phyloP scores from a whole-genome alignment of 2,329 filamentous ascomycete species.

The Cercospora janseana region DNA sequence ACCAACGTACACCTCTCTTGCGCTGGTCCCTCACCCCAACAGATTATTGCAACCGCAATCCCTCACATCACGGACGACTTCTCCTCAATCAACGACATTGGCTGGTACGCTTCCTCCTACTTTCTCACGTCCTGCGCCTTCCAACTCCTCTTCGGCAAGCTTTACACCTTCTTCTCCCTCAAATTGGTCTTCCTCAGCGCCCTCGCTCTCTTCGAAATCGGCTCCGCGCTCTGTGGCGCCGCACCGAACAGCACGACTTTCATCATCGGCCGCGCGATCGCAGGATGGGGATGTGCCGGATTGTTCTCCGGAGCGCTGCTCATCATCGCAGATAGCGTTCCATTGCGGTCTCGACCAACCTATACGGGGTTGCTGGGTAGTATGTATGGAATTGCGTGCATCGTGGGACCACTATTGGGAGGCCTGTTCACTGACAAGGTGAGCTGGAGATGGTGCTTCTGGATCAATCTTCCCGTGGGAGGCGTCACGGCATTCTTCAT shows the following conservation, averaged over 20 bases:
- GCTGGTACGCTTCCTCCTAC: constrained; percentile 42
- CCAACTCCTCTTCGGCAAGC: constrained; percentile 36
- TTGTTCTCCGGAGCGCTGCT: constrained; percentile 61
- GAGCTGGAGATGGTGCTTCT: constrained; percentile 58
- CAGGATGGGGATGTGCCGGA: constrained; percentile 61
- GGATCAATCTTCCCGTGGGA: constrained; percentile 41
- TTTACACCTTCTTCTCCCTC: constrained; percentile 29
- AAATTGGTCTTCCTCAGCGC: constrained; percentile 39
- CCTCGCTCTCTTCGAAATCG: constrained; percentile 45
- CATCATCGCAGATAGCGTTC: constrained; percentile 53
- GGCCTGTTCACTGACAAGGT: constrained; percentile 63
- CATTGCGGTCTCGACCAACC: constrained; percentile 28
- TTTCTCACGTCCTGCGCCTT: constrained; percentile 38
- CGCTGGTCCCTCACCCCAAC: constrained; percentile 17
- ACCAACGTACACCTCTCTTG: too few relatives aligned
- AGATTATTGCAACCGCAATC: constrained; percentile 48
- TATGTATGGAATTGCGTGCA: constrained; percentile 47
- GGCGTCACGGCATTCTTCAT: constrained; percentile 30
- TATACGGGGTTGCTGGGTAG: constrained; percentile 36
- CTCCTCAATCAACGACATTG: constrained; percentile 37
- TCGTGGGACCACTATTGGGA: constrained; percentile 64
- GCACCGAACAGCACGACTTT: constrained; percentile 37
- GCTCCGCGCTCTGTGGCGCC: constrained; percentile 49
- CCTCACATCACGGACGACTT: constrained; percentile 45
- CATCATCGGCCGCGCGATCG: constrained; percentile 56